Base-by-base conservation (phyloP, 345 rosid species). In the Eucalyptus cladocalyx region DNA sequence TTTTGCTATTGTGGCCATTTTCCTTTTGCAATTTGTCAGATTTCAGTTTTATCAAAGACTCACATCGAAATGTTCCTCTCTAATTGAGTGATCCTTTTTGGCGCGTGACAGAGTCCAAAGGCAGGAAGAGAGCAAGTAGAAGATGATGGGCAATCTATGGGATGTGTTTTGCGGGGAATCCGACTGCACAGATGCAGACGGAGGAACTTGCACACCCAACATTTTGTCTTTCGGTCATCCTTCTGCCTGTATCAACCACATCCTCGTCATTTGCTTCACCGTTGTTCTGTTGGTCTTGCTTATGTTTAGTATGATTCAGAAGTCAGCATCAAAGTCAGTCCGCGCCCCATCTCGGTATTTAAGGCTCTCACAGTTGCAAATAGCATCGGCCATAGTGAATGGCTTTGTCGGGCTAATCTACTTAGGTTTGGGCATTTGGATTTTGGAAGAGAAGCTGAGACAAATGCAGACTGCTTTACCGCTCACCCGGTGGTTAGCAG, bases 381-480 rank as follows among this genome's bases (percentile, higher is more conserved):
- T 92, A 24, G 89, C 91, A 2, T 95, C 99, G 50, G 94, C 93
- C 24, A 19, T 93, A 15, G 87, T 94, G 86, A 97, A 97, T 91
- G 96, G 96, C 14, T 88, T 93, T 88, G 89, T 97, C 72, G 99
- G 99, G 69, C 88, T 95, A 58, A 86, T 91, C 47, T 95, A 95
- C 92, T 87, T 95, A 37, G 87, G 95, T 88, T 91, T 93, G 50
- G 97, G 96, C 88, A 86, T 90, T 88, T 96, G 97, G 97, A 88
- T 87, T 88, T 89, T 97, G 87, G 96, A 92, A 90, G 95, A 97
- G 92, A 91, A 92, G 81, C 58, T 92, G 89, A 91, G 94, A 86
- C 91, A 80, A 90, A 87, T 90, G 34, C 88, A 87, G 40, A 86
- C 92, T 42, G 93, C 91, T 47, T 91, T 93, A 43, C 97, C 97